Evolutionary conservation across 139 green algal genomes (phyloP), one percentile per base, ranked within the genome.

Genomic region (Desmodesmus armatus): DNA sequence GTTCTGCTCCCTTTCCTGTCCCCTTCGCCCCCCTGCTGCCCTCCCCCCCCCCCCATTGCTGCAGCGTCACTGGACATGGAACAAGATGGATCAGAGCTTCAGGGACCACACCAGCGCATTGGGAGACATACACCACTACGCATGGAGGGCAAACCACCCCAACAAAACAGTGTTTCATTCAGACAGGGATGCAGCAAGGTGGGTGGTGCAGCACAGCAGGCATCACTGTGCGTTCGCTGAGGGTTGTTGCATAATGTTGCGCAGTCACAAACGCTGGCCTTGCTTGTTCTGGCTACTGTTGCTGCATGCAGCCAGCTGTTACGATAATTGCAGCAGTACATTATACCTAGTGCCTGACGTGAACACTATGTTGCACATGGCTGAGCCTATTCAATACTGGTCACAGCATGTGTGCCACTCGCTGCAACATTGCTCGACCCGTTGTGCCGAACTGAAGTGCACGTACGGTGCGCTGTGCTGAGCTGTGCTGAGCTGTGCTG

Each of bases 121-220:
- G 93, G 93, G 93, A 0, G 95, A 98, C 91, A 94, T 98, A 23
- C 95, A 98, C 58, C 95, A 98, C 88, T 98, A 91, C 55, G 94
- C 94, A 0, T 97, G 93, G 94, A 84, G 95, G 6, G 93, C 93
- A 2, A 85, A 89, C 23, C 85, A 85, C 71, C 73, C 87, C 85
- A 96, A 98, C 84, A 87, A 98, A 81, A 96, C 93, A 2, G 74
- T 91, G 0, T 97, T 97, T 89, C 88, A 65, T 6, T 39, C 39
- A 6, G 33, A 71, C 7, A 17, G 80, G 4, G 80, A 86, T 43
- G 80, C 67, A 31, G 47, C 67, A 23, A 73, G 51, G 80, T 85
- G 55, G 0, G 73, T 35, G 43, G 21, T 7, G 65, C 9, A 7
- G 65, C 65, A 15, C n/a, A n/a, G n/a, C n/a, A n/a, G n/a, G 65